Percentiles rank a stretch among this genome's conserved stretches.
These are phyloP conservation scores for Chaetomidium leptoderma DNA, from an alignment of 495 filamentous ascomycete species.

Conservation along the genomic window DNA sequence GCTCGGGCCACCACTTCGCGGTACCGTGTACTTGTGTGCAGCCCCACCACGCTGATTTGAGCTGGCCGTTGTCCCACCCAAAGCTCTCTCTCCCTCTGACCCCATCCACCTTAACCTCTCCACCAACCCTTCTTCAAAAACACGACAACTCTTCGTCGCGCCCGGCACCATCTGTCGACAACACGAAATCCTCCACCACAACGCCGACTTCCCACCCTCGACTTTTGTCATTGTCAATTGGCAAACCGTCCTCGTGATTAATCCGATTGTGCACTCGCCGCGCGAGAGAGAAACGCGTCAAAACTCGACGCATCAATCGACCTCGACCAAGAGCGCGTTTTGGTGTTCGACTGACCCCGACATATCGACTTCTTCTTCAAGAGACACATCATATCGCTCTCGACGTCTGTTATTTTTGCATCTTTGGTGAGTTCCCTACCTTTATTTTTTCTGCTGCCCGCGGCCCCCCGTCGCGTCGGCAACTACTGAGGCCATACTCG, in stretches of 20 bases:
- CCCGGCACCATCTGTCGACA: constrained; percentile 23
- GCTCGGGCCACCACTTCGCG: constrained; percentile 13
- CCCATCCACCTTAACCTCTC: constrained; percentile 34
- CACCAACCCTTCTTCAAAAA: constrained; percentile 36
- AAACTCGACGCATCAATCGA: constrained; percentile 6
- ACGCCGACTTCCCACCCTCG: constrained; percentile 17
- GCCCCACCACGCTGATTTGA: constrained; percentile 29
- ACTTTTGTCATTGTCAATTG: constrained; percentile 19
- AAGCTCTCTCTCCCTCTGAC: constrained; percentile 17
- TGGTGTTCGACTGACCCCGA: constrained; percentile 9
- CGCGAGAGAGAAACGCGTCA: constrained; percentile 23
- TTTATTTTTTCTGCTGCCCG: neutral
- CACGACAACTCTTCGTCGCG: constrained; percentile 26
- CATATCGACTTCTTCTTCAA: constrained; percentile 15
- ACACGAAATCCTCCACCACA: constrained; percentile 19
- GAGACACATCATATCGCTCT: constrained; percentile 14
- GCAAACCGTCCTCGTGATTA: constrained; percentile 22
- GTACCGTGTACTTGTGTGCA: constrained; percentile 29
- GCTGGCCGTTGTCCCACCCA: constrained; percentile 28
- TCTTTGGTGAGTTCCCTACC: constrained; percentile 17
- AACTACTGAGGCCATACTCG: too few species aligned
- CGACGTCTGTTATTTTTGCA: constrained; percentile 14
- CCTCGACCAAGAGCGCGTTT: constrained; percentile 9
- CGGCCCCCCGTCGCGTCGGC: neutral
- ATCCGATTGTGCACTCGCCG: constrained; percentile 10